phyloP scores from a whole-genome alignment of 2,329 filamentous ascomycete genomes.

The Thelonectria olida region DNA sequence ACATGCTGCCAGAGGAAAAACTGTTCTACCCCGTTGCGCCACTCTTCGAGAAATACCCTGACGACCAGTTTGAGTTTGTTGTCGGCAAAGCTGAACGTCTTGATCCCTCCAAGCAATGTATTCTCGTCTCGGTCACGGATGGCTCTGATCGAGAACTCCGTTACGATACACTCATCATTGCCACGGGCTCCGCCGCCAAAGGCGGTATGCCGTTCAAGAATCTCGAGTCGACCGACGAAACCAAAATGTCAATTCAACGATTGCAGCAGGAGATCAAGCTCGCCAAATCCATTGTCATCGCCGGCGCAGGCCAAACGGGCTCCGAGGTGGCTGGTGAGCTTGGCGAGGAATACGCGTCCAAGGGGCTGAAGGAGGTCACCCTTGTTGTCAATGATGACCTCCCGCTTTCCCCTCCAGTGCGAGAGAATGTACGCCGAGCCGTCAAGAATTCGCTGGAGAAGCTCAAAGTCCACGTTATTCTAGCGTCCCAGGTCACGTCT shows the following conservation, averaged over 20 bases:
- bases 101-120: not conserved
- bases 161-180: slow-evolving; percentile 13
- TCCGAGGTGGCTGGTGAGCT: slow-evolving; percentile 35
- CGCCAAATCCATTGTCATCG: slow-evolving; percentile 3
- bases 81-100: slow-evolving; percentile 2
- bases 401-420: not conserved
- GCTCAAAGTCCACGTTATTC: not conserved
- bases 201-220: slow-evolving; percentile 8
- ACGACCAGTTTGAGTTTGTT: not conserved
- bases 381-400: not conserved
- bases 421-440: not conserved
- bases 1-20: not conserved
- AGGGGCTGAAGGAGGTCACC: slow-evolving; percentile 33
- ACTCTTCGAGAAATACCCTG: not conserved
- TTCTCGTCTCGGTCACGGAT: not conserved
- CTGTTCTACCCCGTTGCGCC: not conserved
- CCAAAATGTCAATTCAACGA: not conserved
- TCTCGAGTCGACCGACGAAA: not conserved
- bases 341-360: slow-evolving; percentile 34
- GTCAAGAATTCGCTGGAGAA: not conserved
- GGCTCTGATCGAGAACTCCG: not conserved
- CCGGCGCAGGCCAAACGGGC: slow-evolving; percentile 11
- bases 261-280: not conserved
- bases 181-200: not conserved
- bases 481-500: too few species aligned